Evolutionary conservation across 257 asterid species (phyloP), one percentile per base, ranked within the genome.

Genomic region (Jacaranda mimosifolia): DNA sequence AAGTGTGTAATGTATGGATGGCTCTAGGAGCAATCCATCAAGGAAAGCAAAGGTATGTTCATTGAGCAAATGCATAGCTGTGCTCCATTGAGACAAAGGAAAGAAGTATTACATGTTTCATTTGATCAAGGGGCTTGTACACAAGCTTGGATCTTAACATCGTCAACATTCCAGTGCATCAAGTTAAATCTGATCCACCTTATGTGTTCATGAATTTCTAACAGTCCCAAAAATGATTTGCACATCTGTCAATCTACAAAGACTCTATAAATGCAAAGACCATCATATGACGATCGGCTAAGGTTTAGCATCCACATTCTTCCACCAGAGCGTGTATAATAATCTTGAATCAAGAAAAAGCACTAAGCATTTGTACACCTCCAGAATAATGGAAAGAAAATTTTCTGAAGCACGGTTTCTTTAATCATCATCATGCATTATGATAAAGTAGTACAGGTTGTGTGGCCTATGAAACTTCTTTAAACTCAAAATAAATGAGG

Each of bases 331-430:
- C 18, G 73, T 26, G 32, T 26, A 40, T 40, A 49, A 21, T 14
- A 57, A 57, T 36, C n/a, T 58, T 48, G 21, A 59, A 13, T 21
- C 9, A 26, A 51, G 32, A 67, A 26, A 45, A 63, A 51, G 68
- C 66, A 73, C 62, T 60, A 59, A 55, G 36, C 68, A 26, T 55
- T 69, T 46, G 70, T 3, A 56, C 40, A 73, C 35, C 19, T 62
- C 35, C 52, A 19, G 70, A 67, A 32, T 59, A 67, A 51, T 67
- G 42, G 21, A 62, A 63, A 36, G 17, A 26, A 64, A 63, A 14
- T 13, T 26, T 43, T 49, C 58, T 17, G 57, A 81, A 72, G 74
- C 82, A 71, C 3, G 35, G 35, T 48, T 66, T 42, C 7, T 36
- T 51, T 26, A 14, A 53, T 35, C 32, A 26, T 26, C 32, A 26